Evolutionary conservation across 805 yeast species (phyloP).

Genomic region (Metschnikowia gelsemii): DNA sequence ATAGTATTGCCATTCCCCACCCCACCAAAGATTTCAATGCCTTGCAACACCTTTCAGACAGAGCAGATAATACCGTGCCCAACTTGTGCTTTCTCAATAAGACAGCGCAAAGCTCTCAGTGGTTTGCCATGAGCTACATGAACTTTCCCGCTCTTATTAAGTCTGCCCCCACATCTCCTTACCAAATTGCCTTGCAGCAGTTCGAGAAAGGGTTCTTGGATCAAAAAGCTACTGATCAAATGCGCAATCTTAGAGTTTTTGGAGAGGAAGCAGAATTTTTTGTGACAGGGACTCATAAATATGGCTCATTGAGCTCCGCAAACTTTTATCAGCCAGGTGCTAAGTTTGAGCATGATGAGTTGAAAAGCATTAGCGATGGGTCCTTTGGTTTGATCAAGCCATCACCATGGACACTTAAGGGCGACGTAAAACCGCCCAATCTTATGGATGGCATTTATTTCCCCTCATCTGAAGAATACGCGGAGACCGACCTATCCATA

Average conservation of each 20-base stretch:
- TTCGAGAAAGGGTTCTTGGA: constrained; percentile 21
- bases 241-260: constrained; percentile 18
- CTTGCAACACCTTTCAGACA: constrained; percentile 26
- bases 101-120: constrained; percentile 59
- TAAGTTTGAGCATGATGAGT: constrained; percentile 23
- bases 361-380: constrained; percentile 29
- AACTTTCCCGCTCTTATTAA: constrained; percentile 80
- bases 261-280: constrained; percentile 24
- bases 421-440: constrained; percentile 20
- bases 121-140: constrained; percentile 83
- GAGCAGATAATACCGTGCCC: constrained; percentile 19
- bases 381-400: constrained; percentile 1
- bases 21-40: constrained; percentile 51
- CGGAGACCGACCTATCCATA: constrained; percentile 7
- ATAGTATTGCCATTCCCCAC: constrained; percentile 63
- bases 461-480: constrained; percentile 18
- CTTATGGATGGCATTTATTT: constrained; percentile 40
- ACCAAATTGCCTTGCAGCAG: constrained; percentile 42
- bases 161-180: constrained; percentile 73
- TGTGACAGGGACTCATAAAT: constrained; percentile 39
- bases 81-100: constrained; percentile 63
- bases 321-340: constrained; percentile 39
- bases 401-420: constrained; percentile 1
- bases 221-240: constrained; percentile 11
- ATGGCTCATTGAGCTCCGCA: constrained; percentile 27